phyloP scores from a whole-genome alignment of 225 moss, liverwort and hornwort genomes.

The Bryum argenteum region DNA sequence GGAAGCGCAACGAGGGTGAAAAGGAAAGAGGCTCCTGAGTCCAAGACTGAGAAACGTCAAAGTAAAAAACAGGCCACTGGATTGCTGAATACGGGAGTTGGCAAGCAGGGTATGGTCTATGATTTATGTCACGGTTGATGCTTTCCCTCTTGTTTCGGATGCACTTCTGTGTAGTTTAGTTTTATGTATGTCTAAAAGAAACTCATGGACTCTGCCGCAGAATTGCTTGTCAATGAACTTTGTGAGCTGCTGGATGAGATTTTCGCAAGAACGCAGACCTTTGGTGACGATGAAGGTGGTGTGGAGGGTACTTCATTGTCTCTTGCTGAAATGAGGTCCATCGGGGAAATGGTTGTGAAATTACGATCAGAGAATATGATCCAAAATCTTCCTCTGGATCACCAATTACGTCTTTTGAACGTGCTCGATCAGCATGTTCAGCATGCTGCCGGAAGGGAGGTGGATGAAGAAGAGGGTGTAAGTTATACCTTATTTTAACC shows the following conservation, averaged over 20 bases:
- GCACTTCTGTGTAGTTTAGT: neutral
- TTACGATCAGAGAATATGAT: slow-evolving; percentile 72
- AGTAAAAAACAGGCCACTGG: slow-evolving; percentile 31
- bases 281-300: slow-evolving; percentile 78
- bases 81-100: slow-evolving; percentile 38
- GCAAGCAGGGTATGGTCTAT: slow-evolving; percentile 43
- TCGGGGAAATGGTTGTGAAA: slow-evolving; percentile 71
- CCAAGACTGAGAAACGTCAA: slow-evolving; percentile 38
- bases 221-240: slow-evolving; percentile 57
- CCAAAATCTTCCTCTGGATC: slow-evolving; percentile 64
- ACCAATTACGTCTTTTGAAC: slow-evolving; percentile 70
- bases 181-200: slow-evolving; percentile 11
- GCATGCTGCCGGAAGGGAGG: slow-evolving; percentile 64
- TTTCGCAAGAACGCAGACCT: slow-evolving; percentile 71
- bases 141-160: neutral
- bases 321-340: slow-evolving; percentile 69
- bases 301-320: slow-evolving; percentile 69
- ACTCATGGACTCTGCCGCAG: slow-evolving; percentile 42
- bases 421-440: slow-evolving; percentile 87
- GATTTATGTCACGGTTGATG: neutral
- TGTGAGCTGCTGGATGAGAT: slow-evolving; percentile 86
- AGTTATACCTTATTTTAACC: slow-evolving; percentile 32
- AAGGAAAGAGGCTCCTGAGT: slow-evolving; percentile 51
- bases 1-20: slow-evolving; percentile 35
- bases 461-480: slow-evolving; percentile 83